Percentiles rank a stretch among this genome's conserved stretches.
Conservation (phyloP, 306 rosid genomes). For the Clitoria ternatea region DNA sequence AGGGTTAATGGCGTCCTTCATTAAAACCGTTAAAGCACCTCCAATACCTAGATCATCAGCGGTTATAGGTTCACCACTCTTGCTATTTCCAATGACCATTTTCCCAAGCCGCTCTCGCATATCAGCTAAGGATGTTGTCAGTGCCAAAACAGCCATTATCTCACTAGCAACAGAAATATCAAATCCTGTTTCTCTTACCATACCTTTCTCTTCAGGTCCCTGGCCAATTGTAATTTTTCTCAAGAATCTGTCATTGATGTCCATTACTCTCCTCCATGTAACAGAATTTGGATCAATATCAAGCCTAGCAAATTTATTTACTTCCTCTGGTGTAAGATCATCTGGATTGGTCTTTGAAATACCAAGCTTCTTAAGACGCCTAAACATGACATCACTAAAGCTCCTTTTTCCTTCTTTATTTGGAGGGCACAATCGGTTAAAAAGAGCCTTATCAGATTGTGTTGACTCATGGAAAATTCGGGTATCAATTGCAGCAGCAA, state of each 20-base stretch:
- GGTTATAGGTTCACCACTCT: slow-evolving; percentile 81
- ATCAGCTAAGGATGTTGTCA: slow-evolving; percentile 83
- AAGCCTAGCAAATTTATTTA: slow-evolving; percentile 82
- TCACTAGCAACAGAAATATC: slow-evolving; percentile 98
- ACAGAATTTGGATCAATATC: slow-evolving; percentile 81
- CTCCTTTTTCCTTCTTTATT: slow-evolving; percentile 86
- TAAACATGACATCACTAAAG: slow-evolving; percentile 73
- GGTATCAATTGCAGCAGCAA: slow-evolving; percentile 97
- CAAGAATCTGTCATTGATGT: slow-evolving; percentile 85
- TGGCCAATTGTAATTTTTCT: slow-evolving; percentile 90
- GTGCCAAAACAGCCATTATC: slow-evolving; percentile 99
- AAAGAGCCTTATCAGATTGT: slow-evolving; percentile 93
- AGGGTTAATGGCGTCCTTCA: slow-evolving; percentile 98
- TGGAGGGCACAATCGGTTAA: slow-evolving; percentile 87
- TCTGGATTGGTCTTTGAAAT: slow-evolving; percentile 84
- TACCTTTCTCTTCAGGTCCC: slow-evolving; percentile 97
- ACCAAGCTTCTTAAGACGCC: slow-evolving; percentile 75
- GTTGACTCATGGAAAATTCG: slow-evolving; percentile 87
- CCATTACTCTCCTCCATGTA: slow-evolving; percentile 99
- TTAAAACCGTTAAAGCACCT: slow-evolving; percentile 91
- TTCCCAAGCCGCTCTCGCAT: slow-evolving; percentile 97
- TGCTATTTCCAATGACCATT: slow-evolving; percentile 95
- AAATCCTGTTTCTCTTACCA: slow-evolving; percentile 96
- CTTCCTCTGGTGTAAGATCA: slow-evolving; percentile 84
- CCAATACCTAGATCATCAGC: slow-evolving; percentile 98